phyloP scores from a whole-genome alignment of 1,139 yeast genomes.

The Saccharomycopsis hybrid region DNA sequence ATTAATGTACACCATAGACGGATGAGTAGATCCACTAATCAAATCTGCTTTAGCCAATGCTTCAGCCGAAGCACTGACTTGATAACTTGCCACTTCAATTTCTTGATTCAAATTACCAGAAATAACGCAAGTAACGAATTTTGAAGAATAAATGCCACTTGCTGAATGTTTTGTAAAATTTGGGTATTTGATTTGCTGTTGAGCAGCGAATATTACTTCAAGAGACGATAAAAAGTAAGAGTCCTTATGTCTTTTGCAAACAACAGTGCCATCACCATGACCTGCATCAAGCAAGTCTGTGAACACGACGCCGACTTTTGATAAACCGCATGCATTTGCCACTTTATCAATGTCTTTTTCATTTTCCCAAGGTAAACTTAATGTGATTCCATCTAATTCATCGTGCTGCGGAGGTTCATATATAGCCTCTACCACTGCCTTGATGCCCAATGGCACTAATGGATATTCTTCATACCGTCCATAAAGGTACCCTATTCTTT shows the following conservation, averaged over 20 bases:
- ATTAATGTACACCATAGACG: conserved; percentile 78
- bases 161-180: conserved; percentile 60
- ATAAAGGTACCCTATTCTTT: conserved; percentile 77
- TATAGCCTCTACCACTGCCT: conserved; percentile 89
- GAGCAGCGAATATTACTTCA: conserved; percentile 83
- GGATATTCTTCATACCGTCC: conserved; percentile 78
- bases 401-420: conserved; percentile 90
- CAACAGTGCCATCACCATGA: conserved; percentile 75
- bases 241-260: conserved; percentile 89
- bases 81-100: conserved; percentile 87
- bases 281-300: conserved; percentile 91
- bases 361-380: conserved; percentile 56
- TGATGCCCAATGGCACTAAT: conserved; percentile 84
- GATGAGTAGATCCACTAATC: conserved; percentile 83
- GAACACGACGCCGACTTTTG: conserved; percentile 75
- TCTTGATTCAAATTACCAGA: conserved; percentile 83
- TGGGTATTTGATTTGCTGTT: conserved; percentile 63
- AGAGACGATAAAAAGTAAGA: conserved; percentile 83
- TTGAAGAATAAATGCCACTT: conserved; percentile 71
- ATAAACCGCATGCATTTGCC: conserved; percentile 58
- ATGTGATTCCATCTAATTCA: conserved; percentile 76
- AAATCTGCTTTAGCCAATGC: conserved; percentile 83
- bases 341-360: conserved; percentile 46
- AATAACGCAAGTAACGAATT: conserved; percentile 87
- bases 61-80: conserved; percentile 83